These are phyloP conservation scores for Viola pubescens DNA, from an alignment of 441 rosid genomes.

Conservation along the genomic window DNA sequence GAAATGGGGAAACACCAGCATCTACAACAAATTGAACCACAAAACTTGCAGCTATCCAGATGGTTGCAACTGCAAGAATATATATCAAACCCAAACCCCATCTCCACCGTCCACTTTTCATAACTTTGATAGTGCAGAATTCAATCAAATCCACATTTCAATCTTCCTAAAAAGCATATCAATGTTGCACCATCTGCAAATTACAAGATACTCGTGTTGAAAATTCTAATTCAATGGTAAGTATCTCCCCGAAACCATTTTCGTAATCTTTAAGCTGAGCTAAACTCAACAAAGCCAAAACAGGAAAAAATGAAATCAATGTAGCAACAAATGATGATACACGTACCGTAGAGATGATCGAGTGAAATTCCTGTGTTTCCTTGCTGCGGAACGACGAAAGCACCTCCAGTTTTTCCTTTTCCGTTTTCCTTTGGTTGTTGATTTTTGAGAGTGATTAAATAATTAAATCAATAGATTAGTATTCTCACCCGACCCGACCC, in stretches of 20 bases:
- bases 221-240: neutral
- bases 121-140: constrained; percentile 14
- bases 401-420: no score
- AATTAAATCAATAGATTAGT: no score
- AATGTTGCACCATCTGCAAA: constrained; percentile 5
- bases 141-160: constrained; percentile 14
- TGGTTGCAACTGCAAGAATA: constrained; percentile 74
- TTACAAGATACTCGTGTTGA: constrained; percentile 3
- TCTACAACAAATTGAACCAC: constrained; percentile 95
- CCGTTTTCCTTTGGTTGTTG: no score
- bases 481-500: no score
- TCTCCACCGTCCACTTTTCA: constrained; percentile 54
- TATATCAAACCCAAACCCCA: constrained; percentile 71
- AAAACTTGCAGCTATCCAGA: constrained; percentile 94
- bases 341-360: no score
- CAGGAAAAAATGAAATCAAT: neutral
- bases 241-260: constrained; percentile 12
- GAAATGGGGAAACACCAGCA: constrained; percentile 86
- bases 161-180: constrained; percentile 12
- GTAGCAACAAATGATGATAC: neutral
- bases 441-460: no score
- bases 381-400: no score
- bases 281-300: constrained; percentile 9
- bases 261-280: constrained; percentile 14
- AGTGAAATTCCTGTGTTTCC: no score